Base-by-base conservation (phyloP, 768 basidiomycete genomes). In the Boletus subcaerulescens region DNA sequence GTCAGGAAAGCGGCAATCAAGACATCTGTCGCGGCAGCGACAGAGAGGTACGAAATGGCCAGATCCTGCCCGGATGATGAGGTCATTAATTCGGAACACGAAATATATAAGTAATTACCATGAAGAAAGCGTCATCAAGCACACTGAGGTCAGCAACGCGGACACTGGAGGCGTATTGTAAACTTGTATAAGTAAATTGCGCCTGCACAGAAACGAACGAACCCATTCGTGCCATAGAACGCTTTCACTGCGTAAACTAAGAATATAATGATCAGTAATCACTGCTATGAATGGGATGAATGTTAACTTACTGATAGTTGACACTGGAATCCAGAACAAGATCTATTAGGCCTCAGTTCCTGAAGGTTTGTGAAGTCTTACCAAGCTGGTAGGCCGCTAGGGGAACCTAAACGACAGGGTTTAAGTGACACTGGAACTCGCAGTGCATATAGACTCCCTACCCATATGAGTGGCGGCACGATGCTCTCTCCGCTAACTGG, bases 371-470 rank as follows among this genome's bases (percentile, higher is more conserved):
- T 14, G 6, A 13, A 26, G 5, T 35, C 53, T 51, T 38, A 62
- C 61, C 57, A 4, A 62, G 40, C 24, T 62, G 60, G 15, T 24
- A 47, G 2, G 44, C 5, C 5, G 49, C 53, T 26, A 50, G n/a
- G 3, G 53, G 41, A 31, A 42, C 24, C 60, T 61, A 42, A 12
- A 31, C 24, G 12, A 15, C 9, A 31, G 12, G 10, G 2, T n/a
- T 50, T 20, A 26, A 26, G 12, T 9, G 20, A 42, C 15, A 50
- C 11, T 17, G 15, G n/a, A 24, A 29, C n/a, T 12, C 5, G 0
- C 8, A 11, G 22, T 15, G 7, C 9, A 13, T 20, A 24, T 14
- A 48, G 10, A 40, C 2, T 12, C 14, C 58, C 22, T 29, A 59
- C 58, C 58, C 56, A 56, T 31, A 53, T 4, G 20, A 59, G 3